A percentile compares a stretch with the other conserved stretches of the same genome.
phyloP scores from a whole-genome alignment of 1,284 basidiomycete genomes.

The Agaricales sp. region DNA sequence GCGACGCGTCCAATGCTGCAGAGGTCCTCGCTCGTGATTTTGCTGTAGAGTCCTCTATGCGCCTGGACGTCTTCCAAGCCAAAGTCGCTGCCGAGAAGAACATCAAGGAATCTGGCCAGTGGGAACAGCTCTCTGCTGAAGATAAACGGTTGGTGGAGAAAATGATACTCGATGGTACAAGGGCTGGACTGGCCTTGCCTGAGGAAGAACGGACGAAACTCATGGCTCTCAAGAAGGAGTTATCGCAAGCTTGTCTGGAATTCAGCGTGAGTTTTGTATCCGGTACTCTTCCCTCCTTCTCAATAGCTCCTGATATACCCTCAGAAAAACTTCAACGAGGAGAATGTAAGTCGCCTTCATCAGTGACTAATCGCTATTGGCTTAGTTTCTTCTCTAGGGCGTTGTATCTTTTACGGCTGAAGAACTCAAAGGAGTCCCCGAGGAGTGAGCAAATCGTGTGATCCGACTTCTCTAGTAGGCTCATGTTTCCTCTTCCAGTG shows the following conservation, averaged over 20 bases:
- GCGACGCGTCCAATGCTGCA: conserved; percentile 65
- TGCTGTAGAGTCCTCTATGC: conserved; percentile 63
- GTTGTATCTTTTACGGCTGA: conserved; percentile 54
- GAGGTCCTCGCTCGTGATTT: conserved; percentile 62
- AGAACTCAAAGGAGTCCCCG: conserved; percentile 71
- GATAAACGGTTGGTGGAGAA: conserved; percentile 67
- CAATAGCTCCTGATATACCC: conserved; percentile 1
- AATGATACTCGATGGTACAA: conserved; percentile 65
- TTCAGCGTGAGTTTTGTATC: conserved; percentile 46
- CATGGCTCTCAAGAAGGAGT: conserved; percentile 52
- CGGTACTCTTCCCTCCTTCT: not conserved
- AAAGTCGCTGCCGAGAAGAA: conserved; percentile 62
- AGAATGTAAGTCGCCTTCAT: conserved; percentile 40
- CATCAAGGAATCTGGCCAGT: conserved; percentile 43
- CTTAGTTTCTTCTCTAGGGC: conserved; percentile 32
- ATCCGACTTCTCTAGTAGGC: not conserved
- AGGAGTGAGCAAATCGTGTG: conserved; percentile 29
- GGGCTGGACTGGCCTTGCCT: conserved; percentile 65
- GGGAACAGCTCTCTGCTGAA: conserved; percentile 52
- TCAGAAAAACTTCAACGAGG: conserved; percentile 82
- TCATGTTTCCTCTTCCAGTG: conserved; percentile 15
- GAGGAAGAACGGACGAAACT: conserved; percentile 50
- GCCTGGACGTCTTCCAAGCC: conserved; percentile 66
- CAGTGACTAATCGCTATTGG: not conserved
- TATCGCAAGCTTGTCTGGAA: conserved; percentile 61